Conservation (phyloP, 352 stramenopile species). For the Pythium biforme region DNA sequence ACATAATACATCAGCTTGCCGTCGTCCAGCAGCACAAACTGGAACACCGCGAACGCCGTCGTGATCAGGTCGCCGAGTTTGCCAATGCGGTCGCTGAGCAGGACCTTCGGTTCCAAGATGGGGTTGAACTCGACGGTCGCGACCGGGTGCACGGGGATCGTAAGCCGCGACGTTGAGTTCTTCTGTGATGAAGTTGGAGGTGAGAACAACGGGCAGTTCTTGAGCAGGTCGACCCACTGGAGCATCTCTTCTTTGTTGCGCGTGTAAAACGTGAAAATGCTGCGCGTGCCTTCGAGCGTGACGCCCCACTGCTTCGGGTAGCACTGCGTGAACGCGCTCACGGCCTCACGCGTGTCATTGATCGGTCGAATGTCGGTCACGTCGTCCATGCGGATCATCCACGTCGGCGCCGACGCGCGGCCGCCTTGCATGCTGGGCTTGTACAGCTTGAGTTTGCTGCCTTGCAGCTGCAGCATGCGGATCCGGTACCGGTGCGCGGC, state of each 20-base stretch:
- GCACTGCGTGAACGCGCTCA: conserved; percentile 79
- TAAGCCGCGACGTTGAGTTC: conserved; percentile 46
- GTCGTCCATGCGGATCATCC: conserved; percentile 79
- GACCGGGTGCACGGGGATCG: conserved; percentile 80
- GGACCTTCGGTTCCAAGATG: conserved; percentile 60
- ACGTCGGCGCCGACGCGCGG: conserved; percentile 60
- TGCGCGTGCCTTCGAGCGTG: conserved; percentile 76
- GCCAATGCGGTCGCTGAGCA: conserved; percentile 66
- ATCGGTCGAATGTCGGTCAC: conserved; percentile 82
- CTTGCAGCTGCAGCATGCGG: conserved; percentile 81
- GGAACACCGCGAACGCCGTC: conserved; percentile 60
- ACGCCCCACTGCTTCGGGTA: conserved; percentile 86
- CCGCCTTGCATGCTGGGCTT: conserved; percentile 84
- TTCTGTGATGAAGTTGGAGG: conserved; percentile 10
- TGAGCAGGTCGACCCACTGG: conserved; percentile 86
- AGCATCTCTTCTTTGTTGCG: conserved; percentile 72
- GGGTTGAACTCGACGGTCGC: conserved; percentile 75
- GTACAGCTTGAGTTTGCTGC: conserved; percentile 77
- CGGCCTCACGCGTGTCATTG: conserved; percentile 75
- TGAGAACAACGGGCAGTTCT: conserved; percentile 83
- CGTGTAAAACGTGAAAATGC: conserved; percentile 87
- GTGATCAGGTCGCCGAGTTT: conserved; percentile 77
- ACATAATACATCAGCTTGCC: conserved; percentile 84
- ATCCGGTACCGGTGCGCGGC: conserved; percentile 72
- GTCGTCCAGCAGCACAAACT: conserved; percentile 78